Evolutionary conservation across 2,329 filamentous ascomycete genomes (phyloP).

Genomic region (Metarhizium robertsii): DNA sequence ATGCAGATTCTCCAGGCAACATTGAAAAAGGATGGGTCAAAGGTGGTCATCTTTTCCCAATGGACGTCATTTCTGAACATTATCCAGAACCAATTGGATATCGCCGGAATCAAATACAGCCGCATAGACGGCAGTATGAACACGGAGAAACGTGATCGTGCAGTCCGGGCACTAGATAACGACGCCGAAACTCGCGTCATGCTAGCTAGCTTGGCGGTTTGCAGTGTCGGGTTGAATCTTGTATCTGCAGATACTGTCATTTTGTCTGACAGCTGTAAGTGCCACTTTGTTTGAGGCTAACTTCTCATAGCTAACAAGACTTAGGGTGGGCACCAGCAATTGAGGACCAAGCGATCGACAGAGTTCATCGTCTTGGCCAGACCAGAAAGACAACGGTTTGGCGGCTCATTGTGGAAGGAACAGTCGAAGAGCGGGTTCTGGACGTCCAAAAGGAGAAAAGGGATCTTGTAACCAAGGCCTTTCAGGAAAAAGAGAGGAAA

Average conservation of each 20-base stretch:
- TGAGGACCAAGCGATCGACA: slow-evolving; percentile 83
- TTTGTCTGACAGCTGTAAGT: slow-evolving; percentile 63
- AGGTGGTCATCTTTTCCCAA: slow-evolving; percentile 67
- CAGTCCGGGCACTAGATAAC: slow-evolving; percentile 57
- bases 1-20: slow-evolving; percentile 66
- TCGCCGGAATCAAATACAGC: slow-evolving; percentile 51
- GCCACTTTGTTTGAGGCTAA: not conserved
- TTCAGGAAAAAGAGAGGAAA: slow-evolving; percentile 55
- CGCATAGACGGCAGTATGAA: slow-evolving; percentile 78
- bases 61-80: slow-evolving; percentile 69
- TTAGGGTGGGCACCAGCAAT: slow-evolving; percentile 83
- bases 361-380: slow-evolving; percentile 79
- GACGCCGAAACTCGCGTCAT: slow-evolving; percentile 63
- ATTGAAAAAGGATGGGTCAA: slow-evolving; percentile 52
- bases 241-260: slow-evolving; percentile 81
- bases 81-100: slow-evolving; percentile 57
- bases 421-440: slow-evolving; percentile 73
- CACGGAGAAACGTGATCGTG: slow-evolving; percentile 58
- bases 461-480: slow-evolving; percentile 66
- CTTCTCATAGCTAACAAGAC: slow-evolving; percentile 1
- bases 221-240: slow-evolving; percentile 77
- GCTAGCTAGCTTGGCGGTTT: slow-evolving; percentile 73
- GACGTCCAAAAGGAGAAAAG: slow-evolving; percentile 73
- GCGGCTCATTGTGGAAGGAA: slow-evolving; percentile 70
- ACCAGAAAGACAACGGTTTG: slow-evolving; percentile 70